phyloP scores from a whole-genome alignment of 257 asterid species.

The Salvia miltiorrhiza region DNA sequence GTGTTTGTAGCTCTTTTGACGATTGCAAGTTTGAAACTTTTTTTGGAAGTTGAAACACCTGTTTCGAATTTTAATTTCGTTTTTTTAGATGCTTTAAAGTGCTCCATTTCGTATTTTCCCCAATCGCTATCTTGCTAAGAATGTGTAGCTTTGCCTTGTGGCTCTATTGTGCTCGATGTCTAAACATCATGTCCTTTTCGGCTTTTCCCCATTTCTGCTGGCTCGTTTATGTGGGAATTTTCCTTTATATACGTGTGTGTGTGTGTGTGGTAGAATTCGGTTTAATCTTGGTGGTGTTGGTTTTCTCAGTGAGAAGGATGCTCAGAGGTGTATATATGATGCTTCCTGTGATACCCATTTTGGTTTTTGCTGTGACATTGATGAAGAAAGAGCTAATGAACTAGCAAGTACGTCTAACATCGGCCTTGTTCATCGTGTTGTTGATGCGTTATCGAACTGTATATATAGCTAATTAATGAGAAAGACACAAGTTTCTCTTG shows the following conservation, averaged over 20 bases:
- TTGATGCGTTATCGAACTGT: neutral
- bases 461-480: neutral
- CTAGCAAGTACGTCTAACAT: constrained; percentile 46
- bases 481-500: neutral
- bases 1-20: neutral
- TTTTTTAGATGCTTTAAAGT: neutral
- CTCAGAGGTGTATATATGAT: constrained; percentile 83
- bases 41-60: neutral
- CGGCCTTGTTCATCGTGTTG: neutral
- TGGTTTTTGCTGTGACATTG: constrained; percentile 92
- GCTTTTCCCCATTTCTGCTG: no score
- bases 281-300: constrained; percentile 3
- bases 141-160: no score
- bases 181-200: neutral
- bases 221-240: neutral
- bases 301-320: constrained; percentile 60
- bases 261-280: neutral
- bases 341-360: constrained; percentile 55
- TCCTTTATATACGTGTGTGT: neutral
- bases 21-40: neutral
- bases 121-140: no score
- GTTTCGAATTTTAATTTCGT: neutral
- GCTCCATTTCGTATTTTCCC: neutral
- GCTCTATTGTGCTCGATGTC: neutral
- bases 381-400: constrained; percentile 49